Evolutionary conservation across 345 rosid species (phyloP), one percentile per base, ranked within the genome.

Genomic region (Arabis alpina): DNA sequence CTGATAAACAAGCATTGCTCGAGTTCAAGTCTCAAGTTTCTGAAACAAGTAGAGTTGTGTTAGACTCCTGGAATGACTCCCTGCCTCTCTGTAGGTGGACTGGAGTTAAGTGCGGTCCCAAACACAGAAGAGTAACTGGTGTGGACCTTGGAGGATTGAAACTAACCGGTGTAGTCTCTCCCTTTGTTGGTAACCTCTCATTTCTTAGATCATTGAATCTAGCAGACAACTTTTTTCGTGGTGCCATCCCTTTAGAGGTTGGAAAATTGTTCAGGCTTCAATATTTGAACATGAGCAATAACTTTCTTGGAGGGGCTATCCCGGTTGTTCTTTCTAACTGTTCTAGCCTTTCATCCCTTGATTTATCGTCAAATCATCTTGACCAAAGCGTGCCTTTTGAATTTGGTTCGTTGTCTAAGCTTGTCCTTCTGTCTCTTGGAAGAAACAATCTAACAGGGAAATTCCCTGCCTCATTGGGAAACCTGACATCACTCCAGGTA

Each of bases 131-230:
- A 57, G 76, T 75, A 16, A 64, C 40, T 1, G 37, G 13, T 2
- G 3, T 79, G 56, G 72, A 79, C 45, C 73, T 79, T 4, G 39
- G 25, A 25, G 61, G 66, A 36, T 25, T 43, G 27, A 28, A 55
- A n/a, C 39, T 79, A 13, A 12, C 50, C 5, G 77, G 77, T 10
- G 23, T 53, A 9, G 10, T 79, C 36, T 66, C 77, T 16, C 75
- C 82, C 4, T 56, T 54, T 47, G 8, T 79, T 0, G 82, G 82
- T 34, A 79, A 79, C 57, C 71, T 79, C 44, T 74, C 76, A 24
- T 79, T 79, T 49, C 62, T 74, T 15, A 64, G 66, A 53, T 28
- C 53, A 27, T 2, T 66, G 4, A 40, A 67, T 50, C 80, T 75
- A 11, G 54, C 57, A 49, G 59, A 62, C 39, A 79, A 79, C 25